Evolutionary conservation across 2,329 filamentous ascomycete genomes (phyloP).

Genomic region (Aureobasidium sp.): DNA sequence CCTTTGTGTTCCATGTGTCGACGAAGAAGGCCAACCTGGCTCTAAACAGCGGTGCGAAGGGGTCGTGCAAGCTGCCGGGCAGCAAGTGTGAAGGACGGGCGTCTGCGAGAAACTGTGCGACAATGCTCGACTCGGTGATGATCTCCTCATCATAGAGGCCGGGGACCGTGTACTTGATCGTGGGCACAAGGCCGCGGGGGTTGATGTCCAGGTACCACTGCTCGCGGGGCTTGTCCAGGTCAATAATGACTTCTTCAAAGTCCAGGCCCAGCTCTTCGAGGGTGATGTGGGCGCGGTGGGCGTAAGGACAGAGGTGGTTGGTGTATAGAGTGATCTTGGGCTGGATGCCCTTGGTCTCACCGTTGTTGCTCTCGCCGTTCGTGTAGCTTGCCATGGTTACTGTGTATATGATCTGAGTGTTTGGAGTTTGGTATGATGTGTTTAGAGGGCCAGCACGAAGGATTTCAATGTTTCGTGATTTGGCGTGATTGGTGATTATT

Average conservation of each 20-base stretch:
- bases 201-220: constrained; percentile 71
- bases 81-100: constrained; percentile 61
- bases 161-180: constrained; percentile 54
- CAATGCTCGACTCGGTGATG: constrained; percentile 65
- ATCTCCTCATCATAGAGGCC: constrained; percentile 46
- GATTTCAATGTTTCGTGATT: background rate
- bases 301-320: constrained; percentile 63
- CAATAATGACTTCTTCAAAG: constrained; percentile 47
- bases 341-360: constrained; percentile 19
- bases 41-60: constrained; percentile 52
- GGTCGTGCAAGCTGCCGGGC: constrained; percentile 47
- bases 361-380: constrained; percentile 22
- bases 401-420: background rate
- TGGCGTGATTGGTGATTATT: constrained; percentile 1
- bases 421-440: background rate
- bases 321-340: constrained; percentile 62
- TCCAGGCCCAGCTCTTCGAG: constrained; percentile 30
- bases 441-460: background rate
- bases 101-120: constrained; percentile 66
- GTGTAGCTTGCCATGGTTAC: constrained; percentile 14
- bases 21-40: constrained; percentile 66
- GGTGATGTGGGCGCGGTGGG: constrained; percentile 55
- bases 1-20: constrained; percentile 61
- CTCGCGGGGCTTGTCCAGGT: constrained; percentile 61
- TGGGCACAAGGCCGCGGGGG: constrained; percentile 68